Percentiles rank a stretch among this genome's conserved stretches.
Evolutionary conservation across 2,329 filamentous ascomycete genomes (phyloP).

Genomic region (Sporothrix dimorphospora): DNA sequence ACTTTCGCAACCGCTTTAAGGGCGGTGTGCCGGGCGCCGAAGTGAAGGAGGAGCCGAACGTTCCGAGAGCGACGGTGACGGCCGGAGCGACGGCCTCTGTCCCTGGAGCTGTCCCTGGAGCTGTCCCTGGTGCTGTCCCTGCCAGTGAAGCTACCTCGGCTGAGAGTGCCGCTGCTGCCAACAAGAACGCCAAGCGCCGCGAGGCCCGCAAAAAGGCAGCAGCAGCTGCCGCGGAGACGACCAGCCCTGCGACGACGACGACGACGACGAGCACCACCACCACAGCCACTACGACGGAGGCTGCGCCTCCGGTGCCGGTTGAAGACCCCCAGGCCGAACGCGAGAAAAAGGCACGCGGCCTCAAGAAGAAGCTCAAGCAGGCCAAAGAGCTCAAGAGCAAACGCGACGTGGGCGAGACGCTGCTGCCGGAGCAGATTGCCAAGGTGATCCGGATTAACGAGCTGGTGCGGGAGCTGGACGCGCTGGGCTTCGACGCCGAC

Average conservation of each 20-base stretch:
- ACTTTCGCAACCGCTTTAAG: constrained; percentile 74
- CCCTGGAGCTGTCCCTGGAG: background rate
- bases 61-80: background rate
- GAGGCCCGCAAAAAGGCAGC: constrained; percentile 55
- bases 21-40: constrained; percentile 77
- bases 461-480: constrained; percentile 83
- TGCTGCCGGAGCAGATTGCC: constrained; percentile 92
- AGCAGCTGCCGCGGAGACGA: constrained; percentile 30
- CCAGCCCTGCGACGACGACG: constrained; percentile 35
- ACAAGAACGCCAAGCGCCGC: constrained; percentile 87
- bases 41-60: constrained; percentile 34
- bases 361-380: constrained; percentile 94
- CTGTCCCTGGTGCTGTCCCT: background rate
- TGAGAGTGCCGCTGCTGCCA: constrained; percentile 58
- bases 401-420: constrained; percentile 80
- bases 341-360: constrained; percentile 88
- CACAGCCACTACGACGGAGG: constrained; percentile 62
- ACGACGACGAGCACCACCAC: constrained; percentile 43
- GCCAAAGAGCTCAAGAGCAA: constrained; percentile 88
- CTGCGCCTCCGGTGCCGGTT: constrained; percentile 33
- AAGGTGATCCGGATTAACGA: constrained; percentile 98
- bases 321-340: constrained; percentile 66
- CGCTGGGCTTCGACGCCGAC: constrained; percentile 82
- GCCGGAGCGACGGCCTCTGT: background rate
- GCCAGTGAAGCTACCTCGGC: background rate